A percentile compares a stretch with the other conserved stretches of the same genome.
Conservation (phyloP, 2,329 filamentous ascomycete species). For the Cladosporium sp. region DNA sequence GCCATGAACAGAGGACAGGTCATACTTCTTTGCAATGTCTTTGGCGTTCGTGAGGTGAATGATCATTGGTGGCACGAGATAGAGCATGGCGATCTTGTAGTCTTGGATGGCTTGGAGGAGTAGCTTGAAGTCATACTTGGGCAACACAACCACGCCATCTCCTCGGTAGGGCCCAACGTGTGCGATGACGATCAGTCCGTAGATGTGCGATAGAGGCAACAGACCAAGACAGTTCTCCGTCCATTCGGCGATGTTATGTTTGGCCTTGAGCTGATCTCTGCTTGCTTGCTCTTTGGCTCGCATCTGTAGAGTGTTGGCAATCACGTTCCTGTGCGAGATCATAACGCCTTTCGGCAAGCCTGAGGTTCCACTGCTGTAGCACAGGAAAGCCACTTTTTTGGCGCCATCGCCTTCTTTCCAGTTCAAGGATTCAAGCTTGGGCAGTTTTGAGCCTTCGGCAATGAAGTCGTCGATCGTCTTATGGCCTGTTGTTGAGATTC, state of each 20-base stretch:
- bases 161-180: conserved; percentile 64
- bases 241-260: conserved; percentile 30
- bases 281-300: conserved; percentile 44
- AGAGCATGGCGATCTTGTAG: conserved; percentile 64
- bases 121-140: conserved; percentile 67
- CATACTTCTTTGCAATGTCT: conserved; percentile 58
- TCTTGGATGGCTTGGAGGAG: conserved; percentile 61
- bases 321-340: conserved; percentile 75
- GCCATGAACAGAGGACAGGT: conserved; percentile 61
- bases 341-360: conserved; percentile 71
- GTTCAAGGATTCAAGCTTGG: conserved; percentile 48
- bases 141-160: conserved; percentile 67
- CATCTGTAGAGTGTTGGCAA: conserved; percentile 68
- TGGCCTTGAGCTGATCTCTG: conserved; percentile 31
- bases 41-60: conserved; percentile 67
- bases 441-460: conserved; percentile 52
- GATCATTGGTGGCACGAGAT: conserved; percentile 75
- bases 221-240: conserved; percentile 59
- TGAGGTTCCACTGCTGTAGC: conserved; percentile 76
- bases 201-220: conserved; percentile 79
- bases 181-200: conserved; percentile 66
- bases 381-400: conserved; percentile 68
- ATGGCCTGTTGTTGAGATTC: conserved; percentile 48
- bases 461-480: conserved; percentile 65
- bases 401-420: conserved; percentile 63